Evolutionary conservation across 805 yeast genomes (phyloP), one percentile per base, ranked within the genome.

Genomic region (Wilhelminamyces savonicus): DNA sequence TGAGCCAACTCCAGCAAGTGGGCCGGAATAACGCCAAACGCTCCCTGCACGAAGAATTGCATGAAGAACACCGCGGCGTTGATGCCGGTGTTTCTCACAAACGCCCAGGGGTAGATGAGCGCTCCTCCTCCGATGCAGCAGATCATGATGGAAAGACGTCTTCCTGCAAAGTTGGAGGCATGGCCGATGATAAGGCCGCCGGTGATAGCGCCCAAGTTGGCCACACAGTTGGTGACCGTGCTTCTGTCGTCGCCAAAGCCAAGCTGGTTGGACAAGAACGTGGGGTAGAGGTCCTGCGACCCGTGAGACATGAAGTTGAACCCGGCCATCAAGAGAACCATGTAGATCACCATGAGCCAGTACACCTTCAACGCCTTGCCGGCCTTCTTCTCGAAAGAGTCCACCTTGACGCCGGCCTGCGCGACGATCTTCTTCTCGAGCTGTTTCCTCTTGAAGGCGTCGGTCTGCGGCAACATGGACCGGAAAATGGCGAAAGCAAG

Each of bases 301-400:
- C 84, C 85, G 43, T 81, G 90, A 7, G 83, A 71, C 59, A 72
- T 69, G 58, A 78, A 81, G 54, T 79, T 80, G 64, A 78, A 74
- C 13, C 80, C 82, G 13, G 82, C 68, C 78, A 79, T 71, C 49
- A 78, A 26, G 32, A 58, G 37, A 5, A 59, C 45, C 36, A 54
- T 39, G 39, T 57, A 59, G 29, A 48, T 44, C 36, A 57, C 43
- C 35, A 54, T 41, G 19, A 56, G 45, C 65, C 65, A 59, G 34
- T 52, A 51, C 10, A 36, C 35, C 27, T 41, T 43, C 11, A 48
- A 27, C 12, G 47, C 35, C 27, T 26, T 27, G 17, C 29, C 26
- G 21, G 28, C 37, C 26, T 26, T 34, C 21, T 14, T 32, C 24
- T 16, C 27, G 28, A 29, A 39, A 7, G 32, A 26, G 13, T 33